Evolutionary conservation across 1,284 basidiomycete genomes (phyloP), one percentile per base, ranked within the genome.

Genomic region (Baeospora myosura): DNA sequence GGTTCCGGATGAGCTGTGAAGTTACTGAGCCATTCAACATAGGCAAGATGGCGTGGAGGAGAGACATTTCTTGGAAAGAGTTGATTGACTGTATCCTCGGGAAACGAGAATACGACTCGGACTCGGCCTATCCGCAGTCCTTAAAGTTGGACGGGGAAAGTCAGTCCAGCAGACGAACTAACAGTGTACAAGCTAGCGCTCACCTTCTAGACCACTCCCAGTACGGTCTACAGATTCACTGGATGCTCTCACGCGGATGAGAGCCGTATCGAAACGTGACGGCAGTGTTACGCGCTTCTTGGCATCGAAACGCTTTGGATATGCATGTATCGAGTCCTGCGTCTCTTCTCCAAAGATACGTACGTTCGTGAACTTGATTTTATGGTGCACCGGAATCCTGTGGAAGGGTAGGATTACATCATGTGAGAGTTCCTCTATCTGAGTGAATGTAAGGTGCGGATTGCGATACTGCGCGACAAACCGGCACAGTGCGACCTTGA

Each of bases 11-110:
- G 23, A 8, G 36, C 2, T 4, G 33, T 5, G 22, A 55, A 53
- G 5, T 40, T 47, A 8, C 45, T 44, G 39, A 57, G 56, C 49
- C 48, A 55, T 28, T 58, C 48, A 4, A 58, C 50, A 42, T 56
- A 56, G 3, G 49, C 55, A 3, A 55, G 35, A 31, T 53, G 51
- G n/a, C 31, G 26, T n/a, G 50, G 40, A 8, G 37, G 42, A 24
- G 29, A 16, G 4, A 37, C 14, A 25, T 41, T 40, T 12, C 14
- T 5, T 8, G 42, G 38, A 30, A 47, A 8, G 21, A 39, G 10
- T 33, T 17, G 32, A 17, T 17, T 17, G 12, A 23, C 3, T 8
- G 20, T n/a, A 6, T 22, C n/a, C 8, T 35, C 26, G n/a, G 45
- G 45, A 5, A 47, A 8, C 10, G 37, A 30, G 33, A 47, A 47